These are phyloP conservation scores for Pilasporangium apinafurcum DNA, from an alignment of 352 stramenopile species.

Conservation along the genomic window DNA sequence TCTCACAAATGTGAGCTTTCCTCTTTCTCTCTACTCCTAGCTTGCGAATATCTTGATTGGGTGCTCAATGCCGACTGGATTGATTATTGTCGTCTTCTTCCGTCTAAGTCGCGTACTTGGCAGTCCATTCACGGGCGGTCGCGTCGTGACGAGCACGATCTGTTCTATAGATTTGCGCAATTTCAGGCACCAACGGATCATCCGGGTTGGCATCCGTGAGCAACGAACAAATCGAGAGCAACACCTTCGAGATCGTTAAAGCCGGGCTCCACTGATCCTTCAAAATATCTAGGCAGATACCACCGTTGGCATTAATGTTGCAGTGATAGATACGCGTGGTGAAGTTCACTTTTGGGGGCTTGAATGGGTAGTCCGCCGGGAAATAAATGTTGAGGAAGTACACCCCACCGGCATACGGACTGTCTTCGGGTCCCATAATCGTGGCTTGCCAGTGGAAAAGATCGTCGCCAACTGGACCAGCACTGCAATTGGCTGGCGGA, in stretches of 20 bases:
- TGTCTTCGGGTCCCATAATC: slow-evolving; percentile 99
- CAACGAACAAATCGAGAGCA: slow-evolving; percentile 99
- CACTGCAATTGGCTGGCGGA: slow-evolving; percentile 97
- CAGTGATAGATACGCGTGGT: slow-evolving; percentile 99
- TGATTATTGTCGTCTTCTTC: background rate
- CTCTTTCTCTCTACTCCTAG: slow-evolving; percentile 1
- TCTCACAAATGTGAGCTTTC: background rate
- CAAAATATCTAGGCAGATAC: slow-evolving; percentile 99
- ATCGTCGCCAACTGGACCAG: slow-evolving; percentile 96
- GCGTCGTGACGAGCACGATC: slow-evolving; percentile 91
- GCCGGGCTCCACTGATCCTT: slow-evolving; percentile 99
- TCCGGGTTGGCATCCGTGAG: slow-evolving; percentile 99
- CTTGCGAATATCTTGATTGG: slow-evolving; percentile 4
- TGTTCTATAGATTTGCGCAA: slow-evolving; percentile 94
- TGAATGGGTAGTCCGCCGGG: slow-evolving; percentile 99
- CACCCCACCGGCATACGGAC: slow-evolving; percentile 95
- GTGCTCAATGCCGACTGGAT: background rate
- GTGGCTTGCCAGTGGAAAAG: slow-evolving; percentile 97
- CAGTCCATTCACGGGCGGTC: slow-evolving; percentile 96
- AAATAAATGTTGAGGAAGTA: slow-evolving; percentile 99
- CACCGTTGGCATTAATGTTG: slow-evolving; percentile 99
- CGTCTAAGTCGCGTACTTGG: slow-evolving; percentile 98
- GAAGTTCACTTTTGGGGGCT: slow-evolving; percentile 98
- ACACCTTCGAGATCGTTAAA: slow-evolving; percentile 99
- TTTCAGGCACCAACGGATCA: slow-evolving; percentile 94